These are phyloP conservation scores for Leucoagaricus sp. DNA, from an alignment of 1,284 basidiomycete species.

Conservation along the genomic window DNA sequence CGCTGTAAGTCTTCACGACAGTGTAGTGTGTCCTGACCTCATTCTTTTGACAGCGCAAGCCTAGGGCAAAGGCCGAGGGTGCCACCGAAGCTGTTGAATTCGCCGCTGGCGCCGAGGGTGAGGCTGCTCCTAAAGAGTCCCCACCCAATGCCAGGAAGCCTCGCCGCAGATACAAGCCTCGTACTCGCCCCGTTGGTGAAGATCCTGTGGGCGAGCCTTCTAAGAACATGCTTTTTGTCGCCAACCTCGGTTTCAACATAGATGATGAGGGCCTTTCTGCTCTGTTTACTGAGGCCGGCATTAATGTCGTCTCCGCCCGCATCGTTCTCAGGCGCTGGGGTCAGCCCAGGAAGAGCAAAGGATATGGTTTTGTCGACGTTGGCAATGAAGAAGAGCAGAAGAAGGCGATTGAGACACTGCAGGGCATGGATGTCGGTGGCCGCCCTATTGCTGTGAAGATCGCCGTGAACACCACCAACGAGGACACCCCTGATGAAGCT, in stretches of 20 bases:
- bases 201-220: constrained; percentile 80
- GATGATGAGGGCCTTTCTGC: constrained; percentile 77
- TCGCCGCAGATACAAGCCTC: constrained; percentile 62
- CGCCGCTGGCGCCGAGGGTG: constrained; percentile 31
- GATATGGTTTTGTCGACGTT: constrained; percentile 94
- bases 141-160: constrained; percentile 46
- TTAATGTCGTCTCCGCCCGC: constrained; percentile 80
- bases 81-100: constrained; percentile 26
- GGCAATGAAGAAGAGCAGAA: constrained; percentile 81
- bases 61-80: constrained; percentile 47
- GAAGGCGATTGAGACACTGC: constrained; percentile 80
- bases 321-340: constrained; percentile 85
- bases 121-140: constrained; percentile 37
- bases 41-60: constrained; percentile 51
- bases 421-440: constrained; percentile 83
- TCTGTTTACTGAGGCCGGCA: constrained; percentile 82
- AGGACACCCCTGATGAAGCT: constrained; percentile 43
- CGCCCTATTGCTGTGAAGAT: constrained; percentile 86
- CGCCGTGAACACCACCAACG: constrained; percentile 69
- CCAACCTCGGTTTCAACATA: constrained; percentile 91
- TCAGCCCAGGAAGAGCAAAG: constrained; percentile 82
- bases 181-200: constrained; percentile 69
- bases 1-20: constrained; percentile 59
- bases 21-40: too few relatives aligned
- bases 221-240: constrained; percentile 89